Base-by-base conservation (phyloP, 192 early-diverging fungal genomes). In the Rhizophagus sp. region DNA sequence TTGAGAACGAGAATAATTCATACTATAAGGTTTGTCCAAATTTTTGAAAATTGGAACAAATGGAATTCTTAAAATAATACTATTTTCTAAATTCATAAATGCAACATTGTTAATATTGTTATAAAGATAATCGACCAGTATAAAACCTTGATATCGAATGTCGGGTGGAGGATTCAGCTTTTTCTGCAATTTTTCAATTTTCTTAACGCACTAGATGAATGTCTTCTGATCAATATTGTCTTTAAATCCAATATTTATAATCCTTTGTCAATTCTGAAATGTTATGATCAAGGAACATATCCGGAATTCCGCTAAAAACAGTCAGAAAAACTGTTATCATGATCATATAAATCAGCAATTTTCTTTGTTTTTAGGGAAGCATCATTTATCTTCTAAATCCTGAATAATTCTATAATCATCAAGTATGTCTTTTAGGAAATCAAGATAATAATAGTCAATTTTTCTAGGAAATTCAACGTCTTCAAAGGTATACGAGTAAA, bases 81-180 rank as follows among this genome's bases (percentile, higher is more conserved):
- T 41, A 41, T 8, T 7, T 41, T 41, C 39, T 7, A 41, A 41
- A 41, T 41, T 41, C 8, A 0, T 41, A 41, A 49, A 49, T 49
- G 50, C 24, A 49, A 17, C 10, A 15, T 25, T 2, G 0, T 72
- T 44, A 11, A 72, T 25, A 72, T 72, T 25, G 17, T 72, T 72
- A 50, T 72, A 72, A 30, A 72, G 25, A 50, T 49, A 24, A 72
- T 72, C 24, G 27, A 72, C 70, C 24, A 72, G 27, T 9, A 72
- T 34, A 25, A 72, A 72, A 9, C 70, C 70, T 15, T 47, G 44
- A 72, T 72, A 49, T 11, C 70, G 70, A 50, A 72, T 27, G 44
- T 72, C 70, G 12, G 70, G 19, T 72, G 70, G 70, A 0, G 39
- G n/a, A 1, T 49, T n/a, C 9, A 12, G n/a, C 19, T 22, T 17